These are phyloP conservation scores for Teunomyces aglyptinius DNA, from an alignment of 805 yeast genomes.

Conservation along the genomic window DNA sequence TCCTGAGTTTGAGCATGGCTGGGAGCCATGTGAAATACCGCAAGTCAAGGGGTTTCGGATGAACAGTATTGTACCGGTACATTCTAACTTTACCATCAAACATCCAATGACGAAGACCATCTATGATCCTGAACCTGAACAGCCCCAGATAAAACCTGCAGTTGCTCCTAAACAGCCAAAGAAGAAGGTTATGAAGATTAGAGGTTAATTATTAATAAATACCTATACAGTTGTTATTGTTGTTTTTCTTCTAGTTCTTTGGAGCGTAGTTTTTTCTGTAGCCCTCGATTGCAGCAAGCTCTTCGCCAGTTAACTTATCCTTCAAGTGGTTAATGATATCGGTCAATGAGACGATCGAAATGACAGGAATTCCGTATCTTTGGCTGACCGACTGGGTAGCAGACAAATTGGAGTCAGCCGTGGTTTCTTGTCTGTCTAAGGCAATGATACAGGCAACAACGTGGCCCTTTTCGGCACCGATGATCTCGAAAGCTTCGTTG, in stretches of 20 bases:
- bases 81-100: conserved; percentile 74
- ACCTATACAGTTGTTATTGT: no score
- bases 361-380: conserved; percentile 76
- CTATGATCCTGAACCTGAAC: conserved; percentile 52
- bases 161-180: conserved; percentile 48
- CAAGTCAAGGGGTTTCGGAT: conserved; percentile 81
- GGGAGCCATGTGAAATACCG: conserved; percentile 62
- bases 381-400: conserved; percentile 80
- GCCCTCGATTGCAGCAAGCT: conserved; percentile 54
- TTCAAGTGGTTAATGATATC: conserved; percentile 69
- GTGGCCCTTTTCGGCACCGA: conserved; percentile 62
- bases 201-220: conserved; percentile 35
- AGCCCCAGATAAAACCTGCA: conserved; percentile 19
- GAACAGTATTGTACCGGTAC: conserved; percentile 87
- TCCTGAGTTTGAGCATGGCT: conserved; percentile 53
- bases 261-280: conserved; percentile 56
- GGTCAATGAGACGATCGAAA: conserved; percentile 71
- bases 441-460: conserved; percentile 88
- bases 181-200: conserved; percentile 60
- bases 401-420: conserved; percentile 60
- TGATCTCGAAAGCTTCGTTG: conserved; percentile 86
- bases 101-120: conserved; percentile 77
- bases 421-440: conserved; percentile 92
- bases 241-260: conserved; percentile 10
- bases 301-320: conserved; percentile 54